Base-by-base conservation (phyloP, 2,329 filamentous ascomycete genomes). In the Aureobasidium uvarum region DNA sequence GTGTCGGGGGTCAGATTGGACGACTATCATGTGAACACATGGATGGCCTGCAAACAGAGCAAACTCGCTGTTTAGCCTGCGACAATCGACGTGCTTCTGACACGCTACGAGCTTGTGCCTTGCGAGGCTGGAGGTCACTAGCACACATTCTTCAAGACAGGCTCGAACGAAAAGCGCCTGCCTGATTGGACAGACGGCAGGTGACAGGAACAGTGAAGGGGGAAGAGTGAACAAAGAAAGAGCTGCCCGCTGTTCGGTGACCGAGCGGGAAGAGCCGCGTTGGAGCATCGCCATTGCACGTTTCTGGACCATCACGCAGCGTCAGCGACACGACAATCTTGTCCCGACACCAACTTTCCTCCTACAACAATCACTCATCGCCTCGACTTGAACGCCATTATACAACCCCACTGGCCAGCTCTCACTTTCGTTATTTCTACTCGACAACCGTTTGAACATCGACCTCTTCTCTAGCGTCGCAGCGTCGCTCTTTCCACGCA, bases 11-110 rank as follows among this genome's bases (percentile, higher is more conserved):
- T 59, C 55, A 33, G 31, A 16, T 45, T 28, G 48, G 25, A 28
- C 39, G 25, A 60, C 56, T 48, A 60, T 60, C 56, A 60, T 60
- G 56, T 60, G 56, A 60, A 60, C 56, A 60, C 56, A 60, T 48
- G 43, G 28, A 60, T 60, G 56, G 56, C 4, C 56, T 60, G 56
- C 56, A 60, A 60, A 60, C 56, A 60, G 14, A 36, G 31, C 56
- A 60, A 60, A 60, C 56, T 60, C 8, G 8, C 1, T 45, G 54
- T 58, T 33, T n/a, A 33, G 38, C 28, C 39, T 28, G 39, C 20
- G 25, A 33, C 38, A 13, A 28, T 1, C 23, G 5, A 7, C 18
- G 46, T 31, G 46, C 25, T 31, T 38, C 28, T 55, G 36, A 39
- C 38, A 25, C 13, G 4, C 33, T 25, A 41, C 52, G 8, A 28